Evolutionary conservation across 208 protist species (phyloP).

Genomic region (Lotmaria passim): DNA sequence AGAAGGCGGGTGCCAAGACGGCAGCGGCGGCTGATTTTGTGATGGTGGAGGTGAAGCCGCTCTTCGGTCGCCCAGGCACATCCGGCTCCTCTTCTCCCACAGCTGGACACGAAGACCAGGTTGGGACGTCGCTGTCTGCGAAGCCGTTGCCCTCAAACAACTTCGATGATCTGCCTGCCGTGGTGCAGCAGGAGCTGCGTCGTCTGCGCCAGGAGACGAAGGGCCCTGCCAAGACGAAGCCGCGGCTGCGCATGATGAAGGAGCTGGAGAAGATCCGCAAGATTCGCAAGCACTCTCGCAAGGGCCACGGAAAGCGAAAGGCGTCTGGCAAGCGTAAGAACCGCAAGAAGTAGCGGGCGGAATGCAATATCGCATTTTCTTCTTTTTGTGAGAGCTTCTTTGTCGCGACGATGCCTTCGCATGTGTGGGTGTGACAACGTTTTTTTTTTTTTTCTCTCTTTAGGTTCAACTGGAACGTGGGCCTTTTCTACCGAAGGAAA

Average conservation of each 20-base stretch:
- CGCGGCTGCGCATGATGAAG: slow-evolving; percentile 79
- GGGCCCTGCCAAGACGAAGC: slow-evolving; percentile 71
- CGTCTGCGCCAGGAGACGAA: slow-evolving; percentile 76
- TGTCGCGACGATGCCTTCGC: neutral
- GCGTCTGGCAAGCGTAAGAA: slow-evolving; percentile 87
- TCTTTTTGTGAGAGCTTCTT: neutral
- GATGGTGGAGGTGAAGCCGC: slow-evolving; percentile 81
- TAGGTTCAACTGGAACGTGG: neutral
- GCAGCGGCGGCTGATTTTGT: slow-evolving; percentile 56
- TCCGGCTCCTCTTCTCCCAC: neutral
- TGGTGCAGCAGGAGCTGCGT: slow-evolving; percentile 79
- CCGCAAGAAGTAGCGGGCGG: slow-evolving; percentile 49
- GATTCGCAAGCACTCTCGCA: slow-evolving; percentile 86
- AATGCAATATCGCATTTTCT: no score
- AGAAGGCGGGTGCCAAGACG: neutral
- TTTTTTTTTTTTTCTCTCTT: neutral
- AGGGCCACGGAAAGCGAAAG: slow-evolving; percentile 90
- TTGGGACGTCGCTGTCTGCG: neutral
- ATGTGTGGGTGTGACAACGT: neutral
- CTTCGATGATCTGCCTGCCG: slow-evolving; percentile 79
- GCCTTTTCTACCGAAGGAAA: no score
- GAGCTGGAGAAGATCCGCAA: slow-evolving; percentile 89
- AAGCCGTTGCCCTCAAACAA: slow-evolving; percentile 56
- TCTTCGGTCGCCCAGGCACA: slow-evolving; percentile 38
- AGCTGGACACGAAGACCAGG: no score